Base-by-base conservation (phyloP, 345 rosid genomes). In the Pistacia vera region DNA sequence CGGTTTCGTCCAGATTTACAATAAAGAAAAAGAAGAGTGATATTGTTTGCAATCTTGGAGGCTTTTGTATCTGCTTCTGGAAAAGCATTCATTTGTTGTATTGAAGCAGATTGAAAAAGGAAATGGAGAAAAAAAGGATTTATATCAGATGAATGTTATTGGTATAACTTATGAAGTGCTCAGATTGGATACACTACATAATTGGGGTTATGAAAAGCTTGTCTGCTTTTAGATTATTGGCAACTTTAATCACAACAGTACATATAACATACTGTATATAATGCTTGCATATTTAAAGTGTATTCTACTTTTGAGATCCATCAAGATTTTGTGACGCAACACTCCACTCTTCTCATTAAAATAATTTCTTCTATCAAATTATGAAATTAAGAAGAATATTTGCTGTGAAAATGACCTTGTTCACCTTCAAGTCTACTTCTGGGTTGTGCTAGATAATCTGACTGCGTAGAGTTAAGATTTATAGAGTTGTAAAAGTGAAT, bases 21-120 rank as follows among this genome's bases (percentile, higher is more conserved):
- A 17, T 17, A 84, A 79, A 13, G 71, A 72, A 75, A 84, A 77
- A 18, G 71, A 72, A 77, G 68, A 46, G 51, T 20, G 70, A 59
- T 57, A 38, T 55, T 65, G 70, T 22, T 56, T 20, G 52, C 64
- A 61, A 46, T 68, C 71, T 66, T 20, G 44, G 66, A 60, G 60
- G 18, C 67, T 46, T 70, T 67, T 41, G 25, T 41, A 57, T 10
- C 48, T 9, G 58, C 63, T 64, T 22, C 48, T 30, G 48, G 17
- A 56, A 55, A 30, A 51, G 54, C 67, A 75, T 64, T 70, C 54
- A 33, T 35, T 63, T 62, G 41, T 62, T 52, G 69, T 22, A 52
- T 3, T 57, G 72, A 69, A 33, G 70, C 33, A 72, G 63, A 69
- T 44, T 68, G 75, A 1, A 63, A 67, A 36, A 36, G 65, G 33